Base-by-base conservation (phyloP, 805 yeast species). In the Nakazawaea holstii region DNA sequence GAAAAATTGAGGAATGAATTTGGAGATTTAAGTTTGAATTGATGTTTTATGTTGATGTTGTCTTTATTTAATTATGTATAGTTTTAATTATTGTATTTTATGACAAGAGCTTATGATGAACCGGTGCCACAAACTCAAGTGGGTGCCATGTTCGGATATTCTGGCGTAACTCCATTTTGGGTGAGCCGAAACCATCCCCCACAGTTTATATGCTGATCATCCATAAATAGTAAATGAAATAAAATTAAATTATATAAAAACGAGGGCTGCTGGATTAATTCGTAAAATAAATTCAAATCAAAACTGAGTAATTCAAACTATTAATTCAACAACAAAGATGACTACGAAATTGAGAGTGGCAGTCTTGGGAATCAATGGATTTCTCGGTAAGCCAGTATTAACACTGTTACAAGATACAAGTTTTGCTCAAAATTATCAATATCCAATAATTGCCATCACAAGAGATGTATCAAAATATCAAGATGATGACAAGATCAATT, bases 1-100 rank as follows among this genome's bases (percentile, higher is more conserved):
- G 35, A 51, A 31, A 60, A 60, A 43, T 31, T 52, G 11, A 48
- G 58, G 10, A 49, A 52, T 24, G 55, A 57, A 41, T 39, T 60
- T 30, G 59, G 57, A 20, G 61, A 54, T 43, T 45, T 45, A 35
- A 26, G 20, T 13, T 24, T 26, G n/a, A 13, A 13, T 26, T n/a
- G n/a, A 26, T n/a, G n/a, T n/a, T n/a, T n/a, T n/a, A n/a, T n/a
- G n/a, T n/a, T n/a, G n/a, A n/a, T 38, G 17, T 36, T 17, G 11
- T 9, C 6, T 35, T 35, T 6, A n/a, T 35, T 35, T 13, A 14
- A 17, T 17, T 36, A 3, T 30, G 32, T 30, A 6, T 30, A 20
- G 27, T 36, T 36, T 36, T 9, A 36, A 17, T 20, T 20, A 20
- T 30, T 30, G 33, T 30, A 30, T 30, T 30, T 10, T 30, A 30